These are phyloP conservation scores for Rhodotorula mucilaginosa DNA, from an alignment of 1,284 basidiomycete genomes.

Conservation along the genomic window DNA sequence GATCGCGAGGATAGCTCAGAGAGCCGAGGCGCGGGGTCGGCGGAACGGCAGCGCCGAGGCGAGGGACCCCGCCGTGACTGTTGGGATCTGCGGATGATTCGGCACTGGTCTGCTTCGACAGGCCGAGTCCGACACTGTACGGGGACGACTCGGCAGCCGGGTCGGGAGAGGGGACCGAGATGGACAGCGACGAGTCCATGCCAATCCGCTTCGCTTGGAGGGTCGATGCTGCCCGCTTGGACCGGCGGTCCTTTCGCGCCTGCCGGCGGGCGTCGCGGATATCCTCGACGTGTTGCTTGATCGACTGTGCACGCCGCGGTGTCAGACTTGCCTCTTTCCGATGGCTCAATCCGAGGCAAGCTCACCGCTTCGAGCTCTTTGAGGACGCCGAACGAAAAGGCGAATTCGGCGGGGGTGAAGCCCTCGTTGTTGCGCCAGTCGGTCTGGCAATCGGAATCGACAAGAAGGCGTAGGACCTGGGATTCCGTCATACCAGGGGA, in stretches of 20 bases:
- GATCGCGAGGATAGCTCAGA: background rate
- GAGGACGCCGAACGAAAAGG: conserved; percentile 61
- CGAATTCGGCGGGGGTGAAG: conserved; percentile 86
- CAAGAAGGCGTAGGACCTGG: conserved; percentile 77
- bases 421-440: conserved; percentile 80
- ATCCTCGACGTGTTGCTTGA: conserved; percentile 13
- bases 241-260: conserved; percentile 11
- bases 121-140: background rate
- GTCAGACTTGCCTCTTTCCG: no score
- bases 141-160: background rate
- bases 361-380: conserved; percentile 31
- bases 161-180: background rate
- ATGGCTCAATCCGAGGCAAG: background rate
- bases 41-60: conserved; percentile 4
- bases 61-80: background rate
- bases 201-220: conserved; percentile 1
- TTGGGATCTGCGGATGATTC: background rate
- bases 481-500: conserved; percentile 18
- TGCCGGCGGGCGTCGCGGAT: conserved; percentile 15
- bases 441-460: conserved; percentile 81
- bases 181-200: conserved; percentile 8
- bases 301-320: background rate
- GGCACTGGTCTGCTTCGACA: background rate
- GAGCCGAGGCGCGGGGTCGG: background rate
- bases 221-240: background rate